phyloP scores from a whole-genome alignment of 345 rosid species.

The Kandelia obovata region DNA sequence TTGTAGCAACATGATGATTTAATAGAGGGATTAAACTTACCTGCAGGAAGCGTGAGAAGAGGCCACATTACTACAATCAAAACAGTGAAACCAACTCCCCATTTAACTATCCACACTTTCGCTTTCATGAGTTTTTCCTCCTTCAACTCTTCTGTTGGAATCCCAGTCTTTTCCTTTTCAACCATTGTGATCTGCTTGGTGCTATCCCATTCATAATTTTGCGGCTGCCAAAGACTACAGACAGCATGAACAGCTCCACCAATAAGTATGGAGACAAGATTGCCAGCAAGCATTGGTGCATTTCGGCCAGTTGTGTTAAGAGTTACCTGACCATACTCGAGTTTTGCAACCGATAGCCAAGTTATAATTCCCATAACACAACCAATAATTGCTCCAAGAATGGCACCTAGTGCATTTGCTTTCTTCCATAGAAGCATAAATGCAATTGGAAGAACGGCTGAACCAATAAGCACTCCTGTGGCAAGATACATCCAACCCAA shows the following conservation, averaged over 20 bases:
- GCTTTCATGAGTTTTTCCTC: constrained; percentile 73
- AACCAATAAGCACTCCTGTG: constrained; percentile 84
- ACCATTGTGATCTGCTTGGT: constrained; percentile 79
- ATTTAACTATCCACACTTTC: constrained; percentile 72
- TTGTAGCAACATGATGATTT: not conserved
- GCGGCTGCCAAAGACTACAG: constrained; percentile 64
- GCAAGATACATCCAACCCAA: constrained; percentile 97
- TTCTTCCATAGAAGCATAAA: constrained; percentile 91
- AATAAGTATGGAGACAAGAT: constrained; percentile 64
- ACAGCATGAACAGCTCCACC: constrained; percentile 77
- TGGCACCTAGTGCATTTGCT: constrained; percentile 82
- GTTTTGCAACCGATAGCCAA: constrained; percentile 60
- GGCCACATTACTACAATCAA: constrained; percentile 79
- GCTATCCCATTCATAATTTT: constrained; percentile 76
- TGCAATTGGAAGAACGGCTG: constrained; percentile 87
- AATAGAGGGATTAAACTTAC: constrained; percentile 31
- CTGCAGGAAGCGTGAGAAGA: constrained; percentile 67
- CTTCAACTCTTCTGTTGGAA: constrained; percentile 60
- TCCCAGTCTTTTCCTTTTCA: constrained; percentile 50
- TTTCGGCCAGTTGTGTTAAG: constrained; percentile 76
- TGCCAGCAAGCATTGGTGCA: constrained; percentile 88
- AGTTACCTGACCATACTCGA: constrained; percentile 63
- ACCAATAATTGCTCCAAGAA: constrained; percentile 61
- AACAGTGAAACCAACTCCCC: constrained; percentile 76
- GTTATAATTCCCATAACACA: constrained; percentile 69